These are phyloP conservation scores for Hemisphaericaspora xylofermentans DNA, from an alignment of 1,139 yeast genomes.

Conservation along the genomic window DNA sequence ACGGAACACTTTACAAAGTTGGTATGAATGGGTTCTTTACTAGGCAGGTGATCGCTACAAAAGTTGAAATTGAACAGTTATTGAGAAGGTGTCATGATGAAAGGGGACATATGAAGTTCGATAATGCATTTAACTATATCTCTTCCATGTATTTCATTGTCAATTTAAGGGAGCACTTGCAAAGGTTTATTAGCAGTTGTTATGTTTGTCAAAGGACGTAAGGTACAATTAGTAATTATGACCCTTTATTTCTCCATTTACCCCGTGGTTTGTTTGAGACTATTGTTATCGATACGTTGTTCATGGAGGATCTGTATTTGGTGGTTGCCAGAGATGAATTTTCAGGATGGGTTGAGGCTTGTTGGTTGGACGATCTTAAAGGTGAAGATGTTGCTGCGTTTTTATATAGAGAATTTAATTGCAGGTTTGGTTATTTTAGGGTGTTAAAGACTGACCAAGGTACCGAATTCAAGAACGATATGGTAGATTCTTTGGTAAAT, in stretches of 20 bases:
- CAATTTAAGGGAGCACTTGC: background rate
- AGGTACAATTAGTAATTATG: too few species aligned
- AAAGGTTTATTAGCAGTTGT: background rate
- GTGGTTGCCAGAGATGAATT: conserved; percentile 2
- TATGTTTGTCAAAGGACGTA: background rate
- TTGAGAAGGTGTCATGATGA: background rate
- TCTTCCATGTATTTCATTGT: background rate
- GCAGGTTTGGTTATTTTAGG: background rate
- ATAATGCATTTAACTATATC: background rate
- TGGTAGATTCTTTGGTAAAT: background rate
- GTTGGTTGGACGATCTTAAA: background rate
- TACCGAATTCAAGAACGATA: background rate
- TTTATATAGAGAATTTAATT: background rate
- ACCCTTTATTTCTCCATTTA: background rate
- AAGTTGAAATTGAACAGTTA: background rate
- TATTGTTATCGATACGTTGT: background rate
- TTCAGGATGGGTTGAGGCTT: conserved; percentile 3
- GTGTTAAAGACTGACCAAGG: background rate
- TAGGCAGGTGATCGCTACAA: background rate
- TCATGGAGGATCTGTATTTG: background rate
- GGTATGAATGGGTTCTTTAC: background rate
- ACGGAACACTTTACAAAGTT: background rate
- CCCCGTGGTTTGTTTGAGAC: background rate
- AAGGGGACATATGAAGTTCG: background rate
- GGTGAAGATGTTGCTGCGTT: background rate